phyloP scores from a whole-genome alignment of 345 rosid species.

The Camelina neglecta region DNA sequence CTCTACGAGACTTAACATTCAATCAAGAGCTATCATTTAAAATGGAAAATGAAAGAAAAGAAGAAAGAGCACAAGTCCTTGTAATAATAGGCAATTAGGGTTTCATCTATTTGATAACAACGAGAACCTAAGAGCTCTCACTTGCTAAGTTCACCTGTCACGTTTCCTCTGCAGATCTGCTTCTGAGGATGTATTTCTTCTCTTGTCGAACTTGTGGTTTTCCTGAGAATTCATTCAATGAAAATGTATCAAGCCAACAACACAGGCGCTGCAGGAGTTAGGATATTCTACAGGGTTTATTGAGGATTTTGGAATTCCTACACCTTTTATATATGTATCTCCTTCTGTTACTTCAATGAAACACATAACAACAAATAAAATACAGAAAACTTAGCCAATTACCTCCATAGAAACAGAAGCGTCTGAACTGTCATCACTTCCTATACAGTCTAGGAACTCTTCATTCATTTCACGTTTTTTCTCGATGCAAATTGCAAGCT shows the following conservation, averaged over 20 bases:
- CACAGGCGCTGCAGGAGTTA: slow-evolving; percentile 25
- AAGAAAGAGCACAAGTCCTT: slow-evolving; percentile 4
- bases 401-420: slow-evolving; percentile 51
- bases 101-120: slow-evolving; percentile 35
- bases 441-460: slow-evolving; percentile 83
- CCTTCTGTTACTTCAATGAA: slow-evolving; percentile 6
- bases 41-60: slow-evolving; percentile 23
- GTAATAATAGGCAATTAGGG: slow-evolving; percentile 29
- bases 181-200: slow-evolving; percentile 42
- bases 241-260: slow-evolving; percentile 34
- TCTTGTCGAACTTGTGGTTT: slow-evolving; percentile 48
- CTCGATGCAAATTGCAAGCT: slow-evolving; percentile 96
- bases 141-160: slow-evolving; percentile 94
- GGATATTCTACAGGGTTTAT: slow-evolving; percentile 17
- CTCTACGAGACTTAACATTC: slow-evolving; percentile 25
- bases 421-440: slow-evolving; percentile 58
- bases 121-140: slow-evolving; percentile 80
- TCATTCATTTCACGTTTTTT: slow-evolving; percentile 81
- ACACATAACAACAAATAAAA: slow-evolving; percentile 13
- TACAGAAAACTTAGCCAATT: slow-evolving; percentile 30
- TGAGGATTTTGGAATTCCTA: slow-evolving; percentile 13
- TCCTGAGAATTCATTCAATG: slow-evolving; percentile 62
- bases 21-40: slow-evolving; percentile 11
- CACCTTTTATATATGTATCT: slow-evolving; percentile 13
- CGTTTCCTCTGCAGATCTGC: slow-evolving; percentile 56